Conservation (phyloP, 768 basidiomycete species). For the Leucogyrophana mollusca region DNA sequence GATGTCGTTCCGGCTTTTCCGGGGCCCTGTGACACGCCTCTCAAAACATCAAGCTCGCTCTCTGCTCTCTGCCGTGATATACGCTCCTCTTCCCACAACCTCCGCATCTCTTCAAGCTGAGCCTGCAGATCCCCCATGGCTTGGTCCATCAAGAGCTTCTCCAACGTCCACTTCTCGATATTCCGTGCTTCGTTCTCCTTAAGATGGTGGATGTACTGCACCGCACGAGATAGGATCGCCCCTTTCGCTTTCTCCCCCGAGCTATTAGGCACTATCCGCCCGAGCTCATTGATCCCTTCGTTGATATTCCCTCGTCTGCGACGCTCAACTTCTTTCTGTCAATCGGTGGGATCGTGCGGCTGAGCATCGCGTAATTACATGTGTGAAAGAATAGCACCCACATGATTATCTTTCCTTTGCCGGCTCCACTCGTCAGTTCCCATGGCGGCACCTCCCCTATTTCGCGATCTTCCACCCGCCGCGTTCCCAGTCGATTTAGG, state of each 20-base stretch:
- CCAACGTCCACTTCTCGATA: slow-evolving; percentile 92
- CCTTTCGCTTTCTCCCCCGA: slow-evolving; percentile 90
- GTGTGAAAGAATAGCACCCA: slow-evolving; percentile 30
- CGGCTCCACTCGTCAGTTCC: slow-evolving; percentile 78
- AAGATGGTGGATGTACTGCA: slow-evolving; percentile 88
- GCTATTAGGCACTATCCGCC: slow-evolving; percentile 83
- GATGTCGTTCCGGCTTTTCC: neutral
- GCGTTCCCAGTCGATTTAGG: slow-evolving; percentile 23
- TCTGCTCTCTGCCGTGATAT: slow-evolving; percentile 57
- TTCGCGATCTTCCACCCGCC: slow-evolving; percentile 41
- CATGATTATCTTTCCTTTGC: slow-evolving; percentile 82
- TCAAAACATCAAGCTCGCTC: slow-evolving; percentile 59
- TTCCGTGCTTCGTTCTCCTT: slow-evolving; percentile 90
- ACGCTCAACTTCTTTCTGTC: slow-evolving; percentile 97
- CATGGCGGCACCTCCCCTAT: slow-evolving; percentile 59
- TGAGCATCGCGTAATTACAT: slow-evolving; percentile 1
- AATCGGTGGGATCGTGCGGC: neutral
- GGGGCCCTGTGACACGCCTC: slow-evolving; percentile 31
- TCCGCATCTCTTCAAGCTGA: slow-evolving; percentile 78
- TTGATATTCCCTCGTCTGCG: slow-evolving; percentile 94
- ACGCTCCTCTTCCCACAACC: slow-evolving; percentile 81
- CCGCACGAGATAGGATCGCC: slow-evolving; percentile 82
- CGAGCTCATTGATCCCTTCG: slow-evolving; percentile 92
- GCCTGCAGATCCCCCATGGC: slow-evolving; percentile 85
- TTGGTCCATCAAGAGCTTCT: slow-evolving; percentile 90